A percentile compares a stretch with the other conserved stretches of the same genome.
phyloP scores from a whole-genome alignment of 2,329 filamentous ascomycete species.

The Neophaeococcomyces mojaviensis region DNA sequence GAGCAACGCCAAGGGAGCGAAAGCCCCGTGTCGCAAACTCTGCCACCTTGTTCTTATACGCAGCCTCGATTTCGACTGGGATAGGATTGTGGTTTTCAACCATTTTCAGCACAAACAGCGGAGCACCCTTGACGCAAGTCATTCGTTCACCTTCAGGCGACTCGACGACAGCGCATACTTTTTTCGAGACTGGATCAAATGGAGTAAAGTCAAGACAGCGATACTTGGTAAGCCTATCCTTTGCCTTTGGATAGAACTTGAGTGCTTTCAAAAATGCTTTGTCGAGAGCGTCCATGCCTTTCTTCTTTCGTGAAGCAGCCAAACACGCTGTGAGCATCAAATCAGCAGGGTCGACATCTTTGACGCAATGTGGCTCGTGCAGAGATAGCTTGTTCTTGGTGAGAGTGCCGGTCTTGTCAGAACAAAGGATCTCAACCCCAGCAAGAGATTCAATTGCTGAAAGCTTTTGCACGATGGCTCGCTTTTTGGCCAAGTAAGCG shows the following conservation, averaged over 20 bases:
- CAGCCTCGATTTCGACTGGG: constrained; percentile 66
- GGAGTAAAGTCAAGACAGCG: constrained; percentile 77
- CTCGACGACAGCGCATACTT: constrained; percentile 76
- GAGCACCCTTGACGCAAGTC: constrained; percentile 84
- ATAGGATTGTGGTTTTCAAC: constrained; percentile 80
- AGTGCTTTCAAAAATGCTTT: constrained; percentile 88
- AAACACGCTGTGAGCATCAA: constrained; percentile 89
- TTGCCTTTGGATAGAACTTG: constrained; percentile 73
- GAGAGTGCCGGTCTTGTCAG: constrained; percentile 87
- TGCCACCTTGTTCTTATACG: constrained; percentile 86
- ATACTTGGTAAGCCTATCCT: constrained; percentile 73
- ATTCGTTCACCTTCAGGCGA: constrained; percentile 77
- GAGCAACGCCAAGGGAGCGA: constrained; percentile 86
- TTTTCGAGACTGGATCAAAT: constrained; percentile 90
- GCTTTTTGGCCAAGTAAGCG: constrained; percentile 83
- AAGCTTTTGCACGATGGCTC: constrained; percentile 88
- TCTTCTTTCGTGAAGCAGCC: constrained; percentile 87
- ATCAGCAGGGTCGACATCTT: constrained; percentile 75
- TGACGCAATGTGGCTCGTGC: constrained; percentile 73
- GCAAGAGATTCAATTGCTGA: constrained; percentile 86
- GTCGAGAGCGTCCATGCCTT: constrained; percentile 91
- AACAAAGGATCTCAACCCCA: constrained; percentile 89
- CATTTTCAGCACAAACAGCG: constrained; percentile 77
- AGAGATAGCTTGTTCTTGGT: constrained; percentile 93
- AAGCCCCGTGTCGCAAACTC: constrained; percentile 91